These are phyloP conservation scores for Fagus sylvatica DNA, from an alignment of 306 rosid species.

Conservation along the genomic window DNA sequence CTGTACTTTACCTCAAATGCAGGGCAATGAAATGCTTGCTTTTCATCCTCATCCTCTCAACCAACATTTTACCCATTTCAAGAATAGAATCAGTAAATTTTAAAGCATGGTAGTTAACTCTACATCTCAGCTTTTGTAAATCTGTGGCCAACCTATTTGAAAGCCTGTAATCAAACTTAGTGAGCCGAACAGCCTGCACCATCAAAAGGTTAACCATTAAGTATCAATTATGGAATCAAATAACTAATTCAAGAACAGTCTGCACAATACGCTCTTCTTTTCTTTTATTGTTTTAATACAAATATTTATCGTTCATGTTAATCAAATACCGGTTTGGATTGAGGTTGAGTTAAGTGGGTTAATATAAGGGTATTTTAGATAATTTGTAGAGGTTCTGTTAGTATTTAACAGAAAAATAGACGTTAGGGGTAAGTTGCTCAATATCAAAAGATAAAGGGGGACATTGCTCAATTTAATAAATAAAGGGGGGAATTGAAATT, in stretches of 20 bases:
- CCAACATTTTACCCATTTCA: constrained; percentile 62
- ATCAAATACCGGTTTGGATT: background rate
- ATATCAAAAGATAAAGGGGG: too few relatives aligned
- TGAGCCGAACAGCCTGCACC: constrained; percentile 74
- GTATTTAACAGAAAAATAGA: too few relatives aligned
- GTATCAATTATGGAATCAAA: constrained; percentile 15
- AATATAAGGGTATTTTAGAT: too few relatives aligned
- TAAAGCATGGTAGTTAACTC: constrained; percentile 87
- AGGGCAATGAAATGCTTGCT: constrained; percentile 77
- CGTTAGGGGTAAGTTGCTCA: too few relatives aligned
- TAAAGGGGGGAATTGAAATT: too few relatives aligned
- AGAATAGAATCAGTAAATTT: constrained; percentile 62
- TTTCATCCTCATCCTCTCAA: constrained; percentile 70
- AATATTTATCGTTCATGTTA: background rate
- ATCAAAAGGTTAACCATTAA: constrained; percentile 7
- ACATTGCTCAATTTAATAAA: too few relatives aligned
- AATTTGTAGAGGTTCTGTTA: too few relatives aligned
- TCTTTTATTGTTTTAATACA: too few relatives aligned
- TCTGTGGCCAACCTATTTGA: constrained; percentile 63
- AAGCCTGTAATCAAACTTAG: constrained; percentile 93
- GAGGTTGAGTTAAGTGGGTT: too few relatives aligned
- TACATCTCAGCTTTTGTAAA: constrained; percentile 81
- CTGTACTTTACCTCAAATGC: constrained; percentile 71
- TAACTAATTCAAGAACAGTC: background rate
- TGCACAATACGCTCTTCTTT: too few relatives aligned